A percentile compares a stretch with the other conserved stretches of the same genome.
phyloP scores from a whole-genome alignment of 1,139 yeast genomes.

The Pichia sp. region DNA sequence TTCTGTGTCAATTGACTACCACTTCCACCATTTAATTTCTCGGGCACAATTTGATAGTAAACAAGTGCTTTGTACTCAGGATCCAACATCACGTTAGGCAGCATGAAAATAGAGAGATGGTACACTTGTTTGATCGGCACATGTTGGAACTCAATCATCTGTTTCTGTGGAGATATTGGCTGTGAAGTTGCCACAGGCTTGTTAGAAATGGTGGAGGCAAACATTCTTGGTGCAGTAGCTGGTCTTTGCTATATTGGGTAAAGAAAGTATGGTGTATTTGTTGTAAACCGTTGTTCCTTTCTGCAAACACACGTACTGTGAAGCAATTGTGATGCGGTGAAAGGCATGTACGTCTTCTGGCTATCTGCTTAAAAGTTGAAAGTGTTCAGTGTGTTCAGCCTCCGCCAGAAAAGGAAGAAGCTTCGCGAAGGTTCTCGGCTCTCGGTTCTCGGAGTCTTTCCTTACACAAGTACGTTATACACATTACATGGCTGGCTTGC shows the following conservation, averaged over 20 bases:
- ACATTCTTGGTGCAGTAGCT: no score
- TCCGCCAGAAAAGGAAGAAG: no score
- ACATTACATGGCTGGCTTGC: no score
- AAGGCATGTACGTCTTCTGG: no score
- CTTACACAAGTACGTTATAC: neutral
- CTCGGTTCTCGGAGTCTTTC: neutral
- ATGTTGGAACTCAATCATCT: conserved; percentile 22
- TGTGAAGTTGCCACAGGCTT: conserved; percentile 26
- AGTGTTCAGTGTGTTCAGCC: no score
- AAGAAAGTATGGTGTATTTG: no score
- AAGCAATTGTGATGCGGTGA: no score
- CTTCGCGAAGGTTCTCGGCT: conserved; percentile 8
- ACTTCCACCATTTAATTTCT: conserved; percentile 25
- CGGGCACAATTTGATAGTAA: conserved; percentile 64
- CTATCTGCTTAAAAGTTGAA: no score
- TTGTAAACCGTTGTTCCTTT: no score
- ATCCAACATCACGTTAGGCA: conserved; percentile 47
- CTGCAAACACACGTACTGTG: no score
- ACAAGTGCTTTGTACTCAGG: conserved; percentile 72
- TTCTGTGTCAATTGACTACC: conserved; percentile 20
- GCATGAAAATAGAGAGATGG: conserved; percentile 27
- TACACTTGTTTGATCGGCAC: conserved; percentile 23
- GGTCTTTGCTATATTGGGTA: no score
- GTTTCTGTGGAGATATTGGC: conserved; percentile 25
- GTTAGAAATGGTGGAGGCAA: conserved; percentile 28